phyloP scores from a whole-genome alignment of 2,329 filamentous ascomycete species.

The Colletotrichum sp. region DNA sequence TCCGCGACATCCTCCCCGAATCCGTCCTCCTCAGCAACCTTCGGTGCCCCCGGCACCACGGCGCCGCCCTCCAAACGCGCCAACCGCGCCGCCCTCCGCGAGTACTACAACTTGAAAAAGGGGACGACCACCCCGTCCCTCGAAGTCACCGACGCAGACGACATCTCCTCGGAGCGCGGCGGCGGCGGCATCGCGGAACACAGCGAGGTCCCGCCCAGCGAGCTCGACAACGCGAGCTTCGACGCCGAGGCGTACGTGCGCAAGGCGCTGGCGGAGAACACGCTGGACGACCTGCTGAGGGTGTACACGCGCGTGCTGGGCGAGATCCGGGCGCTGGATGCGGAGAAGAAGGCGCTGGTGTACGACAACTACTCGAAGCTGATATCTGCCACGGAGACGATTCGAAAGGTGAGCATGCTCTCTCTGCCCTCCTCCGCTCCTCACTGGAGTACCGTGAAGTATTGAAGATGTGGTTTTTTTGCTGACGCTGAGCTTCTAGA shows the following conservation, averaged over 20 bases:
- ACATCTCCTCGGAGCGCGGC: conserved; percentile 30
- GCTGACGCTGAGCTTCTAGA: conserved; percentile 44
- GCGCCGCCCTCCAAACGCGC: conserved; percentile 50
- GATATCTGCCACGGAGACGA: conserved; percentile 96
- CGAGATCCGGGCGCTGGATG: conserved; percentile 89
- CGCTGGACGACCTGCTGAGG: conserved; percentile 71
- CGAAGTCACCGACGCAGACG: conserved; percentile 44
- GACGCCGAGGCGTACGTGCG: conserved; percentile 73
- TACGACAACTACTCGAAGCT: conserved; percentile 99
- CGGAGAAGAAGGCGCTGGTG: conserved; percentile 94
- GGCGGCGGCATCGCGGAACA: conserved; percentile 23
- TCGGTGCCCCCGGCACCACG: conserved; percentile 24
- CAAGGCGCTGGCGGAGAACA: conserved; percentile 63
- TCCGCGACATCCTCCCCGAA: conserved; percentile 65
- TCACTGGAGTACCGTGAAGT: fast-evolving
- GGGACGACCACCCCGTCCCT: conserved; percentile 40
- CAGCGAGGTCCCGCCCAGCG: conserved; percentile 67
- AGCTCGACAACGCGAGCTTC: conserved; percentile 78
- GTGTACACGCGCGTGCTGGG: conserved; percentile 75
- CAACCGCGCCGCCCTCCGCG: conserved; percentile 86
- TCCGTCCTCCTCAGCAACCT: conserved; percentile 34
- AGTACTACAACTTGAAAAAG: conserved; percentile 88
- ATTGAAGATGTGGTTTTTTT: neutral
- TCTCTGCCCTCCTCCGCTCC: neutral
- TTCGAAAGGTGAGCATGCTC: conserved; percentile 66